Evolutionary conservation across 768 basidiomycete species (phyloP), one percentile per base, ranked within the genome.

Genomic region (Rhodocollybia butyracea): DNA sequence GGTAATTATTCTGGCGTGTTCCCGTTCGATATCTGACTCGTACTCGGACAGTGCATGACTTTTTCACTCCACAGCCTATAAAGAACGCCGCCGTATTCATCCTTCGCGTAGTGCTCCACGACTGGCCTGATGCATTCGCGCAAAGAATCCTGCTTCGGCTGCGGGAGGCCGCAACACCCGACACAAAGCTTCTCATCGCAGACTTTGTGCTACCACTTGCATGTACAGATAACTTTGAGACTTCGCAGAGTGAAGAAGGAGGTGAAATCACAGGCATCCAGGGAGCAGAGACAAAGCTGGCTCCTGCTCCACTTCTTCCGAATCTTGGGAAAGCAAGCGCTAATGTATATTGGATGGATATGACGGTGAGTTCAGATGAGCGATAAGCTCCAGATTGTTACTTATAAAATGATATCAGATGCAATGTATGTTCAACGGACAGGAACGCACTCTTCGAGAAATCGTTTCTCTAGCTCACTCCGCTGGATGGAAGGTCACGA

Each of bases 141-240:
- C 71, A 75, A 30, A 64, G 66, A 47, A 79, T 82, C 39, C 70
- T 81, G 5, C 61, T 77, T 17, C 68, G 69, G 1, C 67, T 80
- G 31, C 69, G 79, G 24, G 73, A 76, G 51, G 78, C 79, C 7
- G 77, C 80, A 3, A 68, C 72, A 4, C 76, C 77, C 0, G 67
- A 73, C 2, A 90, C 89, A 24, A 80, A 73, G 55, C 73, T 91
- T 2, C 70, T 92, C 31, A 78, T 92, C 39, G 87, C 83, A 0
- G 89, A 92, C 60, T 85, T 84, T 57, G 74, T 91, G 24, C 73
- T 88, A 3, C 86, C 88, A 1, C 70, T 86, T 1, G 88, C 87
- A 0, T 90, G 87, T 61, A 74, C 75, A n/a, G 85, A 87, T 56
- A 76, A 70, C 52, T 69, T 72, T 50, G 64, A 59, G 43, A 27